A percentile compares a stretch with the other conserved stretches of the same genome.
Conservation (phyloP, 495 filamentous ascomycete species). For the Aspergillus bridgeri region DNA sequence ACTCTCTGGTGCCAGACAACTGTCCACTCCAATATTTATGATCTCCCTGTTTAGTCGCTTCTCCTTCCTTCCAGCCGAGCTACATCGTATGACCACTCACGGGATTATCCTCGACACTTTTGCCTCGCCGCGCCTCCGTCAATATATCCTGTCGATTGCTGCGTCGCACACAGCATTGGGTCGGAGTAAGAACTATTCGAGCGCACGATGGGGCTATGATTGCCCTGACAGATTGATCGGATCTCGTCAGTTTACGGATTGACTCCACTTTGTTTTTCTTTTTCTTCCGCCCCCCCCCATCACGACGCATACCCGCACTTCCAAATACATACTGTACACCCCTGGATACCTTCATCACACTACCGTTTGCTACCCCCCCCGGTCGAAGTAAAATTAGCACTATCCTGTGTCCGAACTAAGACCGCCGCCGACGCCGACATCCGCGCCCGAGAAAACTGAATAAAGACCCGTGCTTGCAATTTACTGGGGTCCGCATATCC, state of each 20-base stretch:
- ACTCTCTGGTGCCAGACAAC: not conserved
- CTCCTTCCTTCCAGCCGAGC: slow-evolving; percentile 3
- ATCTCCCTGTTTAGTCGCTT: not conserved
- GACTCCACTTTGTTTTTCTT: slow-evolving; percentile 9
- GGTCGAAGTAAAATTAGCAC: not conserved
- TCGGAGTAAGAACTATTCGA: slow-evolving; percentile 8
- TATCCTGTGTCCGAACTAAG: not conserved
- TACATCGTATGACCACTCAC: slow-evolving; percentile 15
- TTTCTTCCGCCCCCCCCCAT: slow-evolving; percentile 3
- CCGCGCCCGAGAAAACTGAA: not conserved
- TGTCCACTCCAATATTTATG: slow-evolving; percentile 3
- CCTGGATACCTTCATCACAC: not conserved
- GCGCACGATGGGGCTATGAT: slow-evolving; percentile 7
- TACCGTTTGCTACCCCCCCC: too few relatives aligned
- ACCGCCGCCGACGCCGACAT: not conserved
- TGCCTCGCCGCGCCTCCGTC: slow-evolving; percentile 4
- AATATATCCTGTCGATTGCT: not conserved
- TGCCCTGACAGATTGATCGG: not conserved
- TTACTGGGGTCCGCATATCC: not conserved
- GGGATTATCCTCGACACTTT: not conserved
- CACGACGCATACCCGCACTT: not conserved
- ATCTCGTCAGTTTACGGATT: slow-evolving; percentile 5
- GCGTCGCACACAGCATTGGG: slow-evolving; percentile 1
- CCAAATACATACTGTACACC: not conserved
- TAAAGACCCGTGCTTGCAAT: not conserved